phyloP scores from a whole-genome alignment of 441 rosid genomes.

The Syzygium malaccense region DNA sequence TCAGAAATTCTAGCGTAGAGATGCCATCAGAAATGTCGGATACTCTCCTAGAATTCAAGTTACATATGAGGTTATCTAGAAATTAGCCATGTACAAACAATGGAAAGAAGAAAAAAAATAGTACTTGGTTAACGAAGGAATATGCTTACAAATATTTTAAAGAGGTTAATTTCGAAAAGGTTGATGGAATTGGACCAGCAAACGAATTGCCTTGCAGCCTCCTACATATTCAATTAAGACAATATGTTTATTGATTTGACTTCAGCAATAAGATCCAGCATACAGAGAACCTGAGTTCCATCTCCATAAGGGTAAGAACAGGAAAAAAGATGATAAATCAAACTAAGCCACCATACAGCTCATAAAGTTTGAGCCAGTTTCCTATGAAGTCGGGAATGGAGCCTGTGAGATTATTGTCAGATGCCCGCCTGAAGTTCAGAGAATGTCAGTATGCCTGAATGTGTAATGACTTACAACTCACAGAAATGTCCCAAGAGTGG shows the following conservation, averaged over 20 bases:
- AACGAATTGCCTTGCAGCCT: background rate
- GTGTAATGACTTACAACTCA: background rate
- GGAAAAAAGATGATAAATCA: background rate
- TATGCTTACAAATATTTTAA: background rate
- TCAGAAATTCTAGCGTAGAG: background rate
- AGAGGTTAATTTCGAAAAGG: background rate
- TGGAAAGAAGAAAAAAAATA: background rate
- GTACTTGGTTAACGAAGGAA: background rate
- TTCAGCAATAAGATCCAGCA: too few relatives aligned
- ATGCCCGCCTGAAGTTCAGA: slow-evolving; percentile 17
- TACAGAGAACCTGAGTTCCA: too few relatives aligned
- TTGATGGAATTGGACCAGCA: background rate
- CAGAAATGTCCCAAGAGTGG: background rate
- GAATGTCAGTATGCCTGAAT: background rate
- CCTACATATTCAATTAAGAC: background rate
- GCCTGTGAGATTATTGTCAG: slow-evolving; percentile 14
- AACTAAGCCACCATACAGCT: background rate
- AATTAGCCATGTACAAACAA: background rate
- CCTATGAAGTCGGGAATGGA: slow-evolving; percentile 29
- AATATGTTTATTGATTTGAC: too few relatives aligned
- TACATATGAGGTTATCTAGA: background rate
- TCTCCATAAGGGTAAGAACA: too few relatives aligned
- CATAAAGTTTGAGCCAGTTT: slow-evolving; percentile 16
- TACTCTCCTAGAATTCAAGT: background rate
- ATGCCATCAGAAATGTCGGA: background rate